Conservation (phyloP, 768 basidiomycete species). For the Mycena pura region DNA sequence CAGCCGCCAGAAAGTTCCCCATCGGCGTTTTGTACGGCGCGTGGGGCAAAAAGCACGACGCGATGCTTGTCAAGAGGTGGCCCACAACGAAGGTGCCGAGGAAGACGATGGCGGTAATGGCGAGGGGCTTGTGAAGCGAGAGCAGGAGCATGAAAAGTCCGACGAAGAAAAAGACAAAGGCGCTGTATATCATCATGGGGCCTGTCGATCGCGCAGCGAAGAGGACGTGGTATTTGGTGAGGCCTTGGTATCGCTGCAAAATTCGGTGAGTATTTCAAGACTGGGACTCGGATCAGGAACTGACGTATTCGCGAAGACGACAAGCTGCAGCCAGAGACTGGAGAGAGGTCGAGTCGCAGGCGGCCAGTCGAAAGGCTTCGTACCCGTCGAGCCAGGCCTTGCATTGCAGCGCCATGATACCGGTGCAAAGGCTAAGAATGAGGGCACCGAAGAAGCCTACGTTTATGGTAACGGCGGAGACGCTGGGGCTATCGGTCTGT, state of each 20-base stretch:
- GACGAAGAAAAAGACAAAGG: neutral
- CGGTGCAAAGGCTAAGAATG: neutral
- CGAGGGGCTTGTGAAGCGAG: neutral
- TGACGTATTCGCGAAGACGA: neutral
- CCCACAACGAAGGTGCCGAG: neutral
- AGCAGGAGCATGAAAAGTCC: neutral
- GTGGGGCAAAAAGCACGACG: neutral
- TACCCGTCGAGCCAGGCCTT: neutral
- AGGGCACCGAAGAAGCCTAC: neutral
- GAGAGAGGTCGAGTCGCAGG: neutral
- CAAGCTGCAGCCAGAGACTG: neutral
- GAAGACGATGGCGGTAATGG: neutral
- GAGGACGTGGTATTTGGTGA: neutral
- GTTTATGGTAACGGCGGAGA: neutral
- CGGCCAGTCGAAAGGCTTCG: neutral
- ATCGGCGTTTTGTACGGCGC: slow-evolving; percentile 2
- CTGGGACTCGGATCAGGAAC: neutral
- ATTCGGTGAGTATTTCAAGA: neutral
- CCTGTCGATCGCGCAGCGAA: neutral
- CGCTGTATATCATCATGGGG: neutral
- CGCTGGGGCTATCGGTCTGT: neutral
- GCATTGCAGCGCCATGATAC: slow-evolving; percentile 1
- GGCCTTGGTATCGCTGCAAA: neutral
- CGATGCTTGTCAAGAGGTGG: neutral
- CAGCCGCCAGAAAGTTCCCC: neutral